These are phyloP conservation scores for Ascochyta fabae DNA, from an alignment of 2,329 filamentous ascomycete genomes.

Conservation along the genomic window DNA sequence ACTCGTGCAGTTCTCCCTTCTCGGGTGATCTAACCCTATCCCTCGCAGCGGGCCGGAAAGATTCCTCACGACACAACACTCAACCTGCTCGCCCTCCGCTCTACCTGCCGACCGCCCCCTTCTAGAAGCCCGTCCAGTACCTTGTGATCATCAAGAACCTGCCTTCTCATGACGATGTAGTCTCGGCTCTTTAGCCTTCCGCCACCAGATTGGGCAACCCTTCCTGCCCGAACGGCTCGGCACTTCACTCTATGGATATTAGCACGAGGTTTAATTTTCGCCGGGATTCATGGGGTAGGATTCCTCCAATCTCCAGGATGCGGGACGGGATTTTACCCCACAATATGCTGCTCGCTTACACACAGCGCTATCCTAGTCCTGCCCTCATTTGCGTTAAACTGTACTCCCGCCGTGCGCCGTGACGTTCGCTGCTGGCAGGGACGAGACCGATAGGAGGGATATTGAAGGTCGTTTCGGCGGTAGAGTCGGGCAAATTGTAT, in stretches of 20 bases:
- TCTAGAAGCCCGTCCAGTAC: not conserved
- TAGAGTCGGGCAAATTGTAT: conserved; percentile 1
- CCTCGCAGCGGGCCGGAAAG: not conserved
- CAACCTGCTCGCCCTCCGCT: conserved; percentile 5
- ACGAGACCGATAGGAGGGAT: conserved; percentile 1
- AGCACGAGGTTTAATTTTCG: conserved; percentile 4
- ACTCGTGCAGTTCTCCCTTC: not conserved
- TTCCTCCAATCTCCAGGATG: conserved; percentile 16
- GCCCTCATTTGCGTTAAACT: conserved; percentile 14
- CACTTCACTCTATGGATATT: conserved; percentile 8
- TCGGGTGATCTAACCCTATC: conserved; percentile 1
- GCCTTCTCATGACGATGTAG: not conserved
- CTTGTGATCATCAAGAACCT: conserved; percentile 3
- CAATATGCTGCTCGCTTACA: conserved; percentile 2
- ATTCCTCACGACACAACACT: conserved; percentile 2
- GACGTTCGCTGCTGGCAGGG: not conserved
- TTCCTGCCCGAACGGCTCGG: conserved; percentile 6
- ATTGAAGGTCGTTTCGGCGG: not conserved
- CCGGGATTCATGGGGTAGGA: not conserved
- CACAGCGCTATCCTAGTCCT: not conserved
- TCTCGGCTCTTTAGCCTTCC: conserved; percentile 9
- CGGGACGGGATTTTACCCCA: not conserved
- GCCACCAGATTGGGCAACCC: conserved; percentile 11
- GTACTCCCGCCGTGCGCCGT: not conserved
- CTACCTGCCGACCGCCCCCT: not conserved